These are phyloP conservation scores for Tanacetum coccineum DNA, from an alignment of 129 eudicot species.

Conservation along the genomic window DNA sequence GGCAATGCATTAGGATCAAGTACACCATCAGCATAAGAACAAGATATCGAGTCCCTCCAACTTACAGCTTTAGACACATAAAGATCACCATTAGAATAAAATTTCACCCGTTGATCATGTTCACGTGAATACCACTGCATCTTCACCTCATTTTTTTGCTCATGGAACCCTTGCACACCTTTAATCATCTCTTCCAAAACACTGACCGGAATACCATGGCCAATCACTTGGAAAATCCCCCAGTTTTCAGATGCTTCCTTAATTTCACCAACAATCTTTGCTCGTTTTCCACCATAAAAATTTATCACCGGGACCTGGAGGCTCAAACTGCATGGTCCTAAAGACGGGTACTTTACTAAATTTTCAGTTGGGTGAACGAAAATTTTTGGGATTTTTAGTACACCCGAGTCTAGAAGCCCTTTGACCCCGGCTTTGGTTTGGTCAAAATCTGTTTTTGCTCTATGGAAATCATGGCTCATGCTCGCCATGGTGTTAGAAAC, in stretches of 20 bases:
- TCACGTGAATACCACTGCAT: constrained; percentile 50
- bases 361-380: constrained; percentile 42
- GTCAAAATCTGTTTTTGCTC: constrained; percentile 40
- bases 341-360: constrained; percentile 6
- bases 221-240: constrained; percentile 51
- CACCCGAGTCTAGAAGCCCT: constrained; percentile 37
- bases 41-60: constrained; percentile 59
- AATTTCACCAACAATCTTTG: constrained; percentile 26
- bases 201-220: constrained; percentile 35
- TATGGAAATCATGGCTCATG: constrained; percentile 19
- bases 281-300: constrained; percentile 22
- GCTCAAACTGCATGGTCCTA: not conserved
- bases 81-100: constrained; percentile 41
- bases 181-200: constrained; percentile 40
- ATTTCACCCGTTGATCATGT: constrained; percentile 32
- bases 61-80: constrained; percentile 36
- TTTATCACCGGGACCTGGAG: constrained; percentile 34
- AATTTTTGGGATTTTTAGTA: constrained; percentile 30
- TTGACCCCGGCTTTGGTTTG: constrained; percentile 45
- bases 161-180: constrained; percentile 43
- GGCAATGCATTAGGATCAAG: constrained; percentile 45
- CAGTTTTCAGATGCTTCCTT: constrained; percentile 36
- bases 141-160: constrained; percentile 52
- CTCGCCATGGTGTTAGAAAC: constrained; percentile 15
- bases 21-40: constrained; percentile 33